These are phyloP conservation scores for Magnusiomyces ingens DNA, from an alignment of 1,139 yeast species.

Conservation along the genomic window DNA sequence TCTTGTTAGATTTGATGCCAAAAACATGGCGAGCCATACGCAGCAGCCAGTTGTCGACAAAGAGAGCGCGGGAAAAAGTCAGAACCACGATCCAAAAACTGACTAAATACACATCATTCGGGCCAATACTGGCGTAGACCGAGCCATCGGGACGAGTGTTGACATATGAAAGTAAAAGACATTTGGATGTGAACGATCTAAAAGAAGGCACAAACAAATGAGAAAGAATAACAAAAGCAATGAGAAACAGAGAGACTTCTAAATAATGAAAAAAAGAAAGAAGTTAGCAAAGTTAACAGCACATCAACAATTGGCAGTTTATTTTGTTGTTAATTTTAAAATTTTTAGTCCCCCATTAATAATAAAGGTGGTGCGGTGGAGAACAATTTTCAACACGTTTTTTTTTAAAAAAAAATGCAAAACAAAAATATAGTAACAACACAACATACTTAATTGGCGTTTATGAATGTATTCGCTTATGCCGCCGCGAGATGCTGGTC, in stretches of 20 bases:
- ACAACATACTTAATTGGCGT: slow-evolving; percentile 4
- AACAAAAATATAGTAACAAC: neutral
- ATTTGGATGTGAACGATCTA: slow-evolving; percentile 22
- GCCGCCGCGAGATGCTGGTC: neutral
- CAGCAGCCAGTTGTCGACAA: slow-evolving; percentile 51
- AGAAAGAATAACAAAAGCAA: slow-evolving; percentile 1
- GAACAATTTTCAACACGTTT: neutral
- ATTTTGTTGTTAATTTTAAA: neutral
- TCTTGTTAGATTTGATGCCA: slow-evolving; percentile 36
- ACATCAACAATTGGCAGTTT: neutral
- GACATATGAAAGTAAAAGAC: slow-evolving; percentile 23
- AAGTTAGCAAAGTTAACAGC: neutral
- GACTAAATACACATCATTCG: slow-evolving; percentile 48
- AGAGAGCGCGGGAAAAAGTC: slow-evolving; percentile 52
- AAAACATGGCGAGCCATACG: slow-evolving; percentile 48
- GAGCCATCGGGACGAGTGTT: slow-evolving; percentile 18
- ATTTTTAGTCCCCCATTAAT: neutral
- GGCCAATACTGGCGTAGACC: slow-evolving; percentile 23
- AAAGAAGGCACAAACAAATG: slow-evolving; percentile 8
- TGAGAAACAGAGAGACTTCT: slow-evolving; percentile 7
- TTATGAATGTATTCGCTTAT: slow-evolving; percentile 1
- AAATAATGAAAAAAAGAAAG: neutral
- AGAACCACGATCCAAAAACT: slow-evolving; percentile 50
- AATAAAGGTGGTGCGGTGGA: too few species aligned
- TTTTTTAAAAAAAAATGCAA: neutral